Conservation (phyloP, 495 filamentous ascomycete species). For the Aspergillus wentii region DNA sequence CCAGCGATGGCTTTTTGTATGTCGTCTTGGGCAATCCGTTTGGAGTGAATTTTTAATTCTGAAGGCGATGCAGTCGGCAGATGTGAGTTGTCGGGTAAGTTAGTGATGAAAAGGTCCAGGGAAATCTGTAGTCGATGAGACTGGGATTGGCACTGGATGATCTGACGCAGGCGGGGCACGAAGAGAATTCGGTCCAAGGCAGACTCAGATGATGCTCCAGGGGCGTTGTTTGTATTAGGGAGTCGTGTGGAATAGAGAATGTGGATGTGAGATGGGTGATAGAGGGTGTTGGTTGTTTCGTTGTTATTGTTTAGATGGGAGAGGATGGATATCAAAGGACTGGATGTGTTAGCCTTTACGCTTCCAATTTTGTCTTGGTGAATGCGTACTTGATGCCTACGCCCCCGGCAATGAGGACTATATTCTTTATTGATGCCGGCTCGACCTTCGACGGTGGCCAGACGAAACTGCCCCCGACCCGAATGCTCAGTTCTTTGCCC, state of each 20-base stretch:
- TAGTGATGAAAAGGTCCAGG: conserved; percentile 38
- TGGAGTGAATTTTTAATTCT: conserved; percentile 33
- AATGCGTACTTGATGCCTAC: conserved; percentile 68
- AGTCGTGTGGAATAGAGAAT: conserved; percentile 42
- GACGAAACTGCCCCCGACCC: conserved; percentile 75
- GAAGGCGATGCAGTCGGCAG: conserved; percentile 6
- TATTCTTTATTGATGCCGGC: conserved; percentile 38
- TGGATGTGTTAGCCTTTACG: conserved; percentile 12
- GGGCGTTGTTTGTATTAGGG: conserved; percentile 13
- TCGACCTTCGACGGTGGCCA: conserved; percentile 59
- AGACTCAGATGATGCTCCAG: conserved; percentile 35
- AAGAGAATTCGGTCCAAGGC: conserved; percentile 56
- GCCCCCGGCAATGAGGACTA: conserved; percentile 75
- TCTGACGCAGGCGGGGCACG: conserved; percentile 46
- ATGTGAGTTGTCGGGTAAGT: conserved; percentile 7
- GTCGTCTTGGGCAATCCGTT: conserved; percentile 50
- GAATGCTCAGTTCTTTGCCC: conserved; percentile 52
- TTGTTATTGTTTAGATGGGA: conserved; percentile 36
- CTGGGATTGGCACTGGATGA: conserved; percentile 27
- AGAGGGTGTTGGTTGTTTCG: conserved; percentile 8
- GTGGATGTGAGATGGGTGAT: conserved; percentile 23
- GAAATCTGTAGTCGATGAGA: conserved; percentile 24
- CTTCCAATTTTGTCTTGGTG: not conserved
- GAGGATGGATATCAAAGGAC: conserved; percentile 57
- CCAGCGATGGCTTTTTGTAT: conserved; percentile 41